A percentile compares a stretch with the other conserved stretches of the same genome.
phyloP scores from a whole-genome alignment of 805 yeast species.

The Grigorovia transvaalensis region DNA sequence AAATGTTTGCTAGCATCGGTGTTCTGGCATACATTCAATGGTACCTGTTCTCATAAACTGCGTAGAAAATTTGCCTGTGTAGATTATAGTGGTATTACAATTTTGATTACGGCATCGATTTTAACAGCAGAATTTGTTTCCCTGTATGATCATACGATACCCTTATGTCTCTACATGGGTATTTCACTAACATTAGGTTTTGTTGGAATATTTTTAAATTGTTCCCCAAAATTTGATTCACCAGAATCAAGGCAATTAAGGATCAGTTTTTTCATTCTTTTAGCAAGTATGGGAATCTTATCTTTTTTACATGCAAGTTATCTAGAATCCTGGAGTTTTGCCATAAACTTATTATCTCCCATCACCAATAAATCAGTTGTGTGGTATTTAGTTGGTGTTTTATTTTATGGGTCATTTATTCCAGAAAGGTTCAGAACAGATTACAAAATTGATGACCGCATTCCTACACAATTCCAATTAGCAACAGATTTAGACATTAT shows the following conservation, averaged over 20 bases:
- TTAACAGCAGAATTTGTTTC: conserved; percentile 77
- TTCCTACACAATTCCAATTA: conserved; percentile 30
- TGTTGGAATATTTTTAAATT: conserved; percentile 67
- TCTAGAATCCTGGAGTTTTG: conserved; percentile 44
- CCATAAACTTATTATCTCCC: conserved; percentile 54
- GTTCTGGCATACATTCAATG: conserved; percentile 85
- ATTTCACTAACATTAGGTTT: conserved; percentile 59
- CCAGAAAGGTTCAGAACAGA: conserved; percentile 86
- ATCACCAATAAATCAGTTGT: conserved; percentile 51
- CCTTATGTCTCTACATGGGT: conserved; percentile 36
- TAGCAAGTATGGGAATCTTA: conserved; percentile 65
- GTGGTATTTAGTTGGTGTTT: conserved; percentile 75
- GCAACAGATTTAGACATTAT: conserved; percentile 24
- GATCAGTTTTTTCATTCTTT: conserved; percentile 66
- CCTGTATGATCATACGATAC: conserved; percentile 32
- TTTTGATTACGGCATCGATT: conserved; percentile 80
- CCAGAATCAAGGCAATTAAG: conserved; percentile 77
- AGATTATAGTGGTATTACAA: conserved; percentile 90
- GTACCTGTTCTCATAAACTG: conserved; percentile 51
- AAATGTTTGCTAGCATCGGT: conserved; percentile 72
- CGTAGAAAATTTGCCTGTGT: conserved; percentile 81
- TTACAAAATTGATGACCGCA: conserved; percentile 40
- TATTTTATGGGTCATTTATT: conserved; percentile 74
- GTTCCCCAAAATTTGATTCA: conserved; percentile 86
- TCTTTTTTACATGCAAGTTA: conserved; percentile 46